Evolutionary conservation across 2,329 filamentous ascomycete species (phyloP).

Genomic region (Rutstroemia sp.): DNA sequence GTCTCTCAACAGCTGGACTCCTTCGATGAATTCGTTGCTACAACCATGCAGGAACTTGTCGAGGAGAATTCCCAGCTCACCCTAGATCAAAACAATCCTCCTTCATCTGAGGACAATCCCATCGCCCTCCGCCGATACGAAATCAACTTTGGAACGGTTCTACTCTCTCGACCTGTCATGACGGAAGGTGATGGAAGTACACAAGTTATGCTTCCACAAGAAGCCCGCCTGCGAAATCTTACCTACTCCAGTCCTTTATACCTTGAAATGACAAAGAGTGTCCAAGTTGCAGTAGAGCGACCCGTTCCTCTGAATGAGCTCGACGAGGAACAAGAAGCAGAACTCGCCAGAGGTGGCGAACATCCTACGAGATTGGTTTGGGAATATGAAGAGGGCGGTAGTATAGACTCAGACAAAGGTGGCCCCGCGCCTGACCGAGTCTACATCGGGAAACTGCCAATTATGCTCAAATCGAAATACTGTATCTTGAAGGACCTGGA

Average conservation of each 20-base stretch:
- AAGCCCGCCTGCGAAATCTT: slow-evolving; percentile 89
- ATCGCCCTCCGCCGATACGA: slow-evolving; percentile 88
- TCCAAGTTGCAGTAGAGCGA: slow-evolving; percentile 74
- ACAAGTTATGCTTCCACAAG: slow-evolving; percentile 81
- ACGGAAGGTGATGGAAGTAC: slow-evolving; percentile 90
- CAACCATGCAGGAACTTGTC: slow-evolving; percentile 90
- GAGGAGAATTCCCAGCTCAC: slow-evolving; percentile 86
- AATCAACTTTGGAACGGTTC: slow-evolving; percentile 86
- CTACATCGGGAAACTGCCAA: slow-evolving; percentile 90
- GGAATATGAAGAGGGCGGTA: slow-evolving; percentile 44
- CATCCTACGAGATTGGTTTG: slow-evolving; percentile 51
- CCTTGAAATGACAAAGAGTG: slow-evolving; percentile 78
- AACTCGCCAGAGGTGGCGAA: slow-evolving; percentile 47
- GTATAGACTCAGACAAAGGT: slow-evolving; percentile 38
- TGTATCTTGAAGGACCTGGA: slow-evolving; percentile 80
- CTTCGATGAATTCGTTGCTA: slow-evolving; percentile 93
- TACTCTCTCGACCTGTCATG: slow-evolving; percentile 82
- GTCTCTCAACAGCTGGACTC: slow-evolving; percentile 98
- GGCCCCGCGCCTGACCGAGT: slow-evolving; percentile 47
- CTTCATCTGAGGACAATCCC: slow-evolving; percentile 65
- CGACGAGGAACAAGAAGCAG: slow-evolving; percentile 54
- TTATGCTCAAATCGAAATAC: slow-evolving; percentile 97
- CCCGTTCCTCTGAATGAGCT: slow-evolving; percentile 59
- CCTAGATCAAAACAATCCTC: slow-evolving; percentile 86
- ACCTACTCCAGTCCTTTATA: slow-evolving; percentile 93